phyloP scores from a whole-genome alignment of 495 filamentous ascomycete genomes.

The Trichocladium antarcticum region DNA sequence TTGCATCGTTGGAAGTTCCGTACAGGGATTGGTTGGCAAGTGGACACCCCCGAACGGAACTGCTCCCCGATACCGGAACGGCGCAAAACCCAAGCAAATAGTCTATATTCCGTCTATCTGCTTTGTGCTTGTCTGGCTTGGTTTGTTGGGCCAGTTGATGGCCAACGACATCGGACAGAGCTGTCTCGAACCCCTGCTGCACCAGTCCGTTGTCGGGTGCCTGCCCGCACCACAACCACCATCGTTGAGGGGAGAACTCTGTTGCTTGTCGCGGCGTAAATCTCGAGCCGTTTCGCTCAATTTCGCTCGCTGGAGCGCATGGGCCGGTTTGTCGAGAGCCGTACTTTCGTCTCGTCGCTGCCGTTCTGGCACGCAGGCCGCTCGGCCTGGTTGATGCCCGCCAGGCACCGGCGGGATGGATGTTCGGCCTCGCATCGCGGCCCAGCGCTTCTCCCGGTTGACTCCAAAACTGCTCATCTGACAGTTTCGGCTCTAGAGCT shows the following conservation, averaged over 20 bases:
- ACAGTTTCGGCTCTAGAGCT: conserved; percentile 25
- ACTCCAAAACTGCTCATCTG: neutral
- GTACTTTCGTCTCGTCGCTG: neutral
- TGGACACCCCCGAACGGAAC: no score
- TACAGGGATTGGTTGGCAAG: no score
- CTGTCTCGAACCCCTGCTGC: conserved; percentile 7
- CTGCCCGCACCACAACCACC: conserved; percentile 15
- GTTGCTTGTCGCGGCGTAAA: conserved; percentile 10
- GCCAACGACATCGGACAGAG: conserved; percentile 13
- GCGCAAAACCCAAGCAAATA: neutral
- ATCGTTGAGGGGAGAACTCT: conserved; percentile 18
- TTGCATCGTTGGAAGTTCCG: no score
- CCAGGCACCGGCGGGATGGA: neutral
- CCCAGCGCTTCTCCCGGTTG: conserved; percentile 13
- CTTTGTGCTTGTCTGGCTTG: conserved; percentile 4
- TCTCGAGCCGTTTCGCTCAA: neutral
- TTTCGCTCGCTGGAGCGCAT: conserved; percentile 5
- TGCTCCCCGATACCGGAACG: no score
- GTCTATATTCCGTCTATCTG: conserved; percentile 1
- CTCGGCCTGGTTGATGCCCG: neutral
- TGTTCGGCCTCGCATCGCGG: neutral
- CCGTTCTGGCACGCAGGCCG: conserved; percentile 1
- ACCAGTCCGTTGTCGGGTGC: conserved; percentile 14
- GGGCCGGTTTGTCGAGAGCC: neutral
- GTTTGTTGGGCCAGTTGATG: conserved; percentile 24